A percentile compares a stretch with the other conserved stretches of the same genome.
Conservation (phyloP, 2,329 filamentous ascomycete species). For the Dactylonectria estremocensis region DNA sequence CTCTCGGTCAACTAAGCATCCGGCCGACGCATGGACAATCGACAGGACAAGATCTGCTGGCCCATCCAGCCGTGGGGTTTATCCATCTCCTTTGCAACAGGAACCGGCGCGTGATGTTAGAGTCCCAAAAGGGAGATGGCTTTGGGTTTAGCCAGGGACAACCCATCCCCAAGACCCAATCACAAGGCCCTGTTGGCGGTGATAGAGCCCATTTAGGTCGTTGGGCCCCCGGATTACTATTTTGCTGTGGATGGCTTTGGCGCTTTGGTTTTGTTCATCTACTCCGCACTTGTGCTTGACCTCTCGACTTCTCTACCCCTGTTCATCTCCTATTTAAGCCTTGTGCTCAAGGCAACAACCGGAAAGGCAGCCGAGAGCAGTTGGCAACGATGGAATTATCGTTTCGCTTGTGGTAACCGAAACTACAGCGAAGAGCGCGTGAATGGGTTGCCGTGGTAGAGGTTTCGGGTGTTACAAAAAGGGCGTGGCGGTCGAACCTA, state of each 20-base stretch:
- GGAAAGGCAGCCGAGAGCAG: not conserved
- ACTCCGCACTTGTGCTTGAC: not conserved
- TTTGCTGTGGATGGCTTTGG: not conserved
- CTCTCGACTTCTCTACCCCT: not conserved
- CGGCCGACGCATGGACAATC: not conserved
- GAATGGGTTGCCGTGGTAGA: not conserved
- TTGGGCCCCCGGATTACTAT: constrained; percentile 8
- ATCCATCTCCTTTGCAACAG: constrained; percentile 12
- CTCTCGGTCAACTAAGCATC: constrained; percentile 5
- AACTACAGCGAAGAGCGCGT: not conserved
- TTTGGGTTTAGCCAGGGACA: constrained; percentile 8
- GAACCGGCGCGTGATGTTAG: constrained; percentile 4
- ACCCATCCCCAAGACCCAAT: constrained; percentile 10
- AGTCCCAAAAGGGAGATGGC: constrained; percentile 10
- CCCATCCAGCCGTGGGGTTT: not conserved
- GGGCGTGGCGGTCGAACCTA: not conserved
- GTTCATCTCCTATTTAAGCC: not conserved
- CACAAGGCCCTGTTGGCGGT: not conserved
- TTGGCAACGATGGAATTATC: constrained; percentile 1
- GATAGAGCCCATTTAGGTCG: constrained; percentile 21
- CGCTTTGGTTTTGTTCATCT: not conserved
- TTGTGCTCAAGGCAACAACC: not conserved
- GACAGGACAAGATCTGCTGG: constrained; percentile 7
- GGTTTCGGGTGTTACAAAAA: not conserved
- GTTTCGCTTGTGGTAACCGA: not conserved